phyloP scores from a whole-genome alignment of 2,329 filamentous ascomycete genomes.

The Trichocomaceae sp. region DNA sequence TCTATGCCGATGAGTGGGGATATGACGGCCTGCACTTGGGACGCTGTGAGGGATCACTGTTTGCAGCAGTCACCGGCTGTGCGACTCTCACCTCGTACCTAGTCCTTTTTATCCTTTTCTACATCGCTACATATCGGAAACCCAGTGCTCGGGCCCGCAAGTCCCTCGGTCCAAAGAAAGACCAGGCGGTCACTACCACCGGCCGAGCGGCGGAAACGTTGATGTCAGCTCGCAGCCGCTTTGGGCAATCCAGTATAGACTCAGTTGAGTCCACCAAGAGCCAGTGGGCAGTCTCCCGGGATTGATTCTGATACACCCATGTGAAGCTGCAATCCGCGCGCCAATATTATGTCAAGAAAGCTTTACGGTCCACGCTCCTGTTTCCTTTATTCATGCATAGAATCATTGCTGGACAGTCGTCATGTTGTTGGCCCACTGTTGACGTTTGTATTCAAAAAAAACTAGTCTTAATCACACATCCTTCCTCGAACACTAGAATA shows the following conservation, averaged over 20 bases:
- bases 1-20: conserved; percentile 76
- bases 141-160: conserved; percentile 26
- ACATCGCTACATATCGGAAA: conserved; percentile 80
- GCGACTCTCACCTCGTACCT: conserved; percentile 84
- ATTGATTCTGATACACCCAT: neutral
- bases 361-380: neutral
- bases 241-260: conserved; percentile 14
- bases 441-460: conserved; percentile 6
- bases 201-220: conserved; percentile 18
- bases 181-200: conserved; percentile 43
- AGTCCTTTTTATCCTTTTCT: conserved; percentile 91
- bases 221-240: conserved; percentile 16
- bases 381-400: conserved; percentile 8
- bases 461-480: conserved; percentile 8
- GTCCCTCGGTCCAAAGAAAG: conserved; percentile 51
- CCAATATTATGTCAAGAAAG: neutral
- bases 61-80: conserved; percentile 80
- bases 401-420: conserved; percentile 10
- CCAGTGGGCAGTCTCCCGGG: conserved; percentile 14
- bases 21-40: conserved; percentile 69
- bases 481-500: conserved; percentile 1
- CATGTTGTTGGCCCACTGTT: conserved; percentile 2
- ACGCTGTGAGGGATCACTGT: conserved; percentile 82
- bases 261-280: conserved; percentile 14
- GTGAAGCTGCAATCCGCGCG: neutral